Evolutionary conservation across 257 asterid genomes (phyloP).

Genomic region (Solanum bulbocastanum): DNA sequence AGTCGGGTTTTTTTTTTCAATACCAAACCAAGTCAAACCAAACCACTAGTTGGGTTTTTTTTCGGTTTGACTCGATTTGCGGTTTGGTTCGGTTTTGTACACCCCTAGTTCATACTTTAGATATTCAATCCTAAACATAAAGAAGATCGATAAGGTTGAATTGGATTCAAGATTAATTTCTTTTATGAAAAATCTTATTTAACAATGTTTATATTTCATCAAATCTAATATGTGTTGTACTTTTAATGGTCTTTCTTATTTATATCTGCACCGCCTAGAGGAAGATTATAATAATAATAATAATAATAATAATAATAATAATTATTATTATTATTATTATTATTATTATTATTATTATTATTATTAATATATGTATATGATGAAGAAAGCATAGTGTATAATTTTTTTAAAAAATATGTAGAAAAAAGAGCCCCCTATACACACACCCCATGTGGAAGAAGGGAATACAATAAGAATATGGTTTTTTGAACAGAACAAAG

Average conservation of each 20-base stretch:
- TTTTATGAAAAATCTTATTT: background rate
- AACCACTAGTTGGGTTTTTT: no score
- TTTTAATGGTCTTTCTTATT: background rate
- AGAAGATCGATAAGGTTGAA: background rate
- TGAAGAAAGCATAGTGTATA: background rate
- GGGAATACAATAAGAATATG: background rate
- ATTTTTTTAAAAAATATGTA: background rate
- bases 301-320: no score
- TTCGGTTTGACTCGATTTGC: no score
- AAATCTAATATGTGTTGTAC: background rate
- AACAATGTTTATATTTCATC: background rate
- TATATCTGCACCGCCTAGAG: background rate
- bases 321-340: no score
- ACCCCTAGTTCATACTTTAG: no score
- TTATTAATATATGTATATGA: background rate
- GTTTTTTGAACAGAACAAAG: constrained; percentile 28
- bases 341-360: no score
- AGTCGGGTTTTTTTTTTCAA: no score
- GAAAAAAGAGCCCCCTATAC: constrained; percentile 11
- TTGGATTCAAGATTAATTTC: background rate
- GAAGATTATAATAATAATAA: background rate
- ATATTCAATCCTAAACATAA: no score
- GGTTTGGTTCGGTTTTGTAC: no score
- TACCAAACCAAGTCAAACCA: no score
- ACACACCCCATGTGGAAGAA: constrained; percentile 30